Percentiles rank a stretch among this genome's conserved stretches.
Conservation (phyloP, 2,329 filamentous ascomycete species). For the Alternaria triticina region DNA sequence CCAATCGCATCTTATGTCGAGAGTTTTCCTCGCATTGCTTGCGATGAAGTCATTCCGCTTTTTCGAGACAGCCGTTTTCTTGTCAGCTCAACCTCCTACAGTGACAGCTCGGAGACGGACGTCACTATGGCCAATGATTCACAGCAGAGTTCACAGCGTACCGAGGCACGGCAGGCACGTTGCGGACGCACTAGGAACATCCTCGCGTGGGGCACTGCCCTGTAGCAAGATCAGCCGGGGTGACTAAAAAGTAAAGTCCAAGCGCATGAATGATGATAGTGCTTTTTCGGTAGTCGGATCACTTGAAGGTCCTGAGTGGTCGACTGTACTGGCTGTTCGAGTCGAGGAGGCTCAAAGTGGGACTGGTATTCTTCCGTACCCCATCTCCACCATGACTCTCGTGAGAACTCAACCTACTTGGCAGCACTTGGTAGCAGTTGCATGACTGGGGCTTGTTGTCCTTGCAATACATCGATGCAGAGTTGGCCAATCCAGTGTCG, state of each 20-base stretch:
- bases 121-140: constrained; percentile 1
- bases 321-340: not conserved
- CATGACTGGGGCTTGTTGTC: not conserved
- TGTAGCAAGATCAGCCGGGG: constrained; percentile 4
- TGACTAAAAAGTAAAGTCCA: not conserved
- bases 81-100: constrained; percentile 6
- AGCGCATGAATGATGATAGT: not conserved
- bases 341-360: not conserved
- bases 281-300: constrained; percentile 1
- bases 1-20: not conserved
- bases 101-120: constrained; percentile 2
- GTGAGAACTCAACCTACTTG: not conserved
- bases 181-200: not conserved
- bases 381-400: not conserved
- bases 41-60: not conserved
- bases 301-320: not conserved
- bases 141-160: not conserved
- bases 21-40: not conserved
- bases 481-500: constrained; percentile 4
- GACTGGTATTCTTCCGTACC: not conserved
- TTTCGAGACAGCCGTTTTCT: constrained; percentile 1
- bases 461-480: not conserved
- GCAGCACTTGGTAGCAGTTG: not conserved
- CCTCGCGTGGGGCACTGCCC: not conserved
- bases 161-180: constrained; percentile 2